Evolutionary conservation across 139 green algal genomes (phyloP), one percentile per base, ranked within the genome.

Genomic region (Penium margaritaceum): DNA sequence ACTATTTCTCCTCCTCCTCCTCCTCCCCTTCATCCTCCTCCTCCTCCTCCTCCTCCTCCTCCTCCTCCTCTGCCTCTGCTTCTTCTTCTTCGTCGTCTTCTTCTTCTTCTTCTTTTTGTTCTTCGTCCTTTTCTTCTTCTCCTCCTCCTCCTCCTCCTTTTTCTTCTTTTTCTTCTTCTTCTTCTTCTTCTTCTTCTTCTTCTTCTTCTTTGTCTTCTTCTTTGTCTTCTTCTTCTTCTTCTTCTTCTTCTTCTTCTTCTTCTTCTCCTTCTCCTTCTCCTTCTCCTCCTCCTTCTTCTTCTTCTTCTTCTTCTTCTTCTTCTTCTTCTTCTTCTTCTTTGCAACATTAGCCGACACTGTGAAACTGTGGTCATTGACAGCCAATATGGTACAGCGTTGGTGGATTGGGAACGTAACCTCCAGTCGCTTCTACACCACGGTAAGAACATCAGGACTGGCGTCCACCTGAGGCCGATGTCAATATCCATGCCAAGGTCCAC

Each of bases 121-220:
- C 41, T 51, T 51, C 41, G 9, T 51, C 41, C 14, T 51, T 14
- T 51, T 51, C 41, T 51, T 51, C 41, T 51, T 51, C 41, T 14
- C 14, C 41, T 51, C 14, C 41, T 51, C 14, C 41, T 51, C 14
- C 41, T 14, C 14, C 41, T 51, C 14, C 41, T 51, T 51, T 14
- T 51, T 51, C 41, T 51, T 51, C 41, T 51, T 51, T 14, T 51
- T 51, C 41, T 14, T 51, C 41, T 51, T 51, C 41, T 51, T 51
- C 41, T 51, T 51, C 41, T 51, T 51, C 41, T 51, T 51, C 41
- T 51, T 51, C 41, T 51, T 51, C 41, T 51, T 51, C 41, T 51
- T 51, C 41, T 51, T 51, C 41, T 51, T 51, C 41, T 51, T 51
- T 14, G 9, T 51, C 41, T 51, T 51, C 41, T 51, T 51, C 41